phyloP scores from a whole-genome alignment of 179 eudicot species.

The Kewa caespitosa region DNA sequence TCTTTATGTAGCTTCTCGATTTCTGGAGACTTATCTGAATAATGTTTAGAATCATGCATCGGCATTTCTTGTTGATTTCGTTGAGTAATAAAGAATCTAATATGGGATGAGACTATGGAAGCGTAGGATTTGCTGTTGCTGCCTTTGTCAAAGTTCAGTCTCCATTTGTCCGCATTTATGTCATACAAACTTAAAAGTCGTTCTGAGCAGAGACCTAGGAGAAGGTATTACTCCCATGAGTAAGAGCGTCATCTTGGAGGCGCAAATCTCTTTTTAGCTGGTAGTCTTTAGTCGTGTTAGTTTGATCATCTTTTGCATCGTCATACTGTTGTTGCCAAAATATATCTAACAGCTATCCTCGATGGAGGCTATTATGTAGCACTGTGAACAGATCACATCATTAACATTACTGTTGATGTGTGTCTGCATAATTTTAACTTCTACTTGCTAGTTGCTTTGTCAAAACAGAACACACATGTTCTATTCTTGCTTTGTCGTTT shows the following conservation, averaged over 20 bases:
- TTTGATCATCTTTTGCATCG: not conserved
- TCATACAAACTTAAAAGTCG: not conserved
- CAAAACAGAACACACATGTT: not conserved
- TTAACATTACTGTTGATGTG: not conserved
- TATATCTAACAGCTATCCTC: too few relatives aligned
- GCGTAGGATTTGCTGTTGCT: not conserved
- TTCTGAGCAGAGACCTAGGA: not conserved
- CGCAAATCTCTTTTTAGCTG: not conserved
- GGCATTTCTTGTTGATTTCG: conserved; percentile 2
- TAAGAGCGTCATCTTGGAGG: not conserved
- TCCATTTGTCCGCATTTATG: not conserved
- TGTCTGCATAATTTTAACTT: not conserved
- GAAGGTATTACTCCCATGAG: not conserved
- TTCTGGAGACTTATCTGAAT: not conserved
- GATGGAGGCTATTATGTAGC: not conserved
- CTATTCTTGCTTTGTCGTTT: not conserved
- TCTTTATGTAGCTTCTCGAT: not conserved
- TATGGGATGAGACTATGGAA: not conserved
- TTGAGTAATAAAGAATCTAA: not conserved
- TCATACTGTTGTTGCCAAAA: not conserved
- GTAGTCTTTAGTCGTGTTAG: not conserved
- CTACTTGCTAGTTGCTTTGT: not conserved
- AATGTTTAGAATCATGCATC: not conserved
- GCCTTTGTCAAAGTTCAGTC: not conserved
- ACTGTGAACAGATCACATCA: not conserved